Evolutionary conservation across 2,329 filamentous ascomycete species (phyloP), one percentile per base, ranked within the genome.

Genomic region (Trichoderma semiorbis): DNA sequence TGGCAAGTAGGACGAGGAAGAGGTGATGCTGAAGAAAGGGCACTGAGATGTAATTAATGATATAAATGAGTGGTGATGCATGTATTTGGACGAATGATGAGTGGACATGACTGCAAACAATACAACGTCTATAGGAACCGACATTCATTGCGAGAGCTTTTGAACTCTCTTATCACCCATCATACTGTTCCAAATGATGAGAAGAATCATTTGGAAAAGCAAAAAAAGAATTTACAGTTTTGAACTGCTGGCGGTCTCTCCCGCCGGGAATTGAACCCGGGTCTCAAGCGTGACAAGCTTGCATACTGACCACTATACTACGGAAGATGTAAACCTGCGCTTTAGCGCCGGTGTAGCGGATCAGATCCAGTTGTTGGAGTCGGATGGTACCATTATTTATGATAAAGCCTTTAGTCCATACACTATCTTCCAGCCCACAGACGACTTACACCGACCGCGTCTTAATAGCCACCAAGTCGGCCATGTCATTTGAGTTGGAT

Each of bases 1-100:
- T 77, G 14, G 74, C 80, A 21, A 78, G 76, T n/a, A 75, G 80
- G 68, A 78, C 79, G 7, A 78, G 80, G 63, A 77, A 78, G 60
- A 76, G 79, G 66, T 80, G 72, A 75, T 32, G 18, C 8, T 12
- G 7, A 5, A 28, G 26, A 26, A 32, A 3, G 0, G 14, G 5
- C 21, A 1, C 77, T 21, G 77, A 75, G 11, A 74, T 77, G 64
- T 28, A 77, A 77, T 4, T 78, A 79, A 58, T 77, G 78, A 64
- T 75, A 78, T 58, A 78, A 72, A 75, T 18, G 28, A 36, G 32
- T 26, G 0, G 47, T 14, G 28, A 34, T 34, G 57, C 2, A 21
- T 32, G 5, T 18, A 1, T n/a, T 60, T 11, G 18, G 18, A 14
- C 18, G 28, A 30, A 21, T 21, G 12, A 60, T 60, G 57, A 60